phyloP scores from a whole-genome alignment of 2,329 filamentous ascomycete genomes.

The Talaromyces amestolkiae region DNA sequence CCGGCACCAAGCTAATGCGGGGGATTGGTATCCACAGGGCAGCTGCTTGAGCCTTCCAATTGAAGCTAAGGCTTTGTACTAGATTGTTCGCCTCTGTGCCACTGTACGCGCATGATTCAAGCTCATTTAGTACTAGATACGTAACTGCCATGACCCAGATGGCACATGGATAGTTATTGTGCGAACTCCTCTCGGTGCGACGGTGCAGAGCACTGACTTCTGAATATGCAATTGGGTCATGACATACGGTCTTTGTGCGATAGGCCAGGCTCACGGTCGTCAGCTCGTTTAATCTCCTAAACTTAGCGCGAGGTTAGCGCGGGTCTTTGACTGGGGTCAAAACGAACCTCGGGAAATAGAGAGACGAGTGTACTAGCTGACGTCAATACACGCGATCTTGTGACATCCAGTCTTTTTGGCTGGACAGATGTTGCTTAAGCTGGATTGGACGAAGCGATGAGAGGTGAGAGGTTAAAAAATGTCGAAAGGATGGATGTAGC shows the following conservation, averaged over 20 bases:
- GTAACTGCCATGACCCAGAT: background rate
- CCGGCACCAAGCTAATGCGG: slow-evolving; percentile 9
- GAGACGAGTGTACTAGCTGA: background rate
- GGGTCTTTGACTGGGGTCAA: background rate
- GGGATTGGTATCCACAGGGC: background rate
- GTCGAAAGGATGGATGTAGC: background rate
- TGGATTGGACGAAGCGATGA: slow-evolving; percentile 2
- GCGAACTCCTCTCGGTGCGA: background rate
- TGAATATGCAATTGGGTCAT: background rate
- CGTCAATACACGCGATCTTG: background rate
- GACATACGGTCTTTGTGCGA: background rate
- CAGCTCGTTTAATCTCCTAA: background rate
- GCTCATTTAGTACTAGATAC: background rate
- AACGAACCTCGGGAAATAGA: slow-evolving; percentile 14
- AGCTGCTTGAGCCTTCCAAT: background rate
- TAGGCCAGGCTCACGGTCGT: background rate
- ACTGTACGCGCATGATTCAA: background rate
- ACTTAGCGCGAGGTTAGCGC: background rate
- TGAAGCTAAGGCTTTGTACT: background rate
- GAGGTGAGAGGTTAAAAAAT: background rate
- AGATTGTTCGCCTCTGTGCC: background rate
- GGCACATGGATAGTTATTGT: background rate
- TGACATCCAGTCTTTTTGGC: background rate
- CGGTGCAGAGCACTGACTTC: background rate
- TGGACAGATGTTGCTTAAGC: background rate